Evolutionary conservation across 2,329 filamentous ascomycete species (phyloP), one percentile per base, ranked within the genome.

Genomic region (Venturia effusa): DNA sequence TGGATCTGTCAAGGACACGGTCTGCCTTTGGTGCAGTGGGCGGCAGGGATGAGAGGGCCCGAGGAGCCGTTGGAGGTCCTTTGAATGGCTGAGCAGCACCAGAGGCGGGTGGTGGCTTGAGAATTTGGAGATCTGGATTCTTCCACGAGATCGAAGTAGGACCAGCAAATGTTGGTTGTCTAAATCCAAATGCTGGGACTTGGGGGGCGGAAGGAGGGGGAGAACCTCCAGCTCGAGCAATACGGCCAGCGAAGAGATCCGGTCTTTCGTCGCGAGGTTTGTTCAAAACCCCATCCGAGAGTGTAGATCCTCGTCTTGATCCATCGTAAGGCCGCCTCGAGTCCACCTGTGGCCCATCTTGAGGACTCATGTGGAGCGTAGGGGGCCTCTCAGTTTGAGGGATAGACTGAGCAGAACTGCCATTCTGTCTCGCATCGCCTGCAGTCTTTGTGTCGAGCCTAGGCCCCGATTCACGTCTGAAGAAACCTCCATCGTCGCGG

Each of bases 171-270:
- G 37, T 34, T 40, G 63, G 57, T 24, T 48, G 34, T 51, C 51
- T 27, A 63, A 77, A 79, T 34, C 79, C 79, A 71, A 84, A 84
- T n/a, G 81, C 81, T 32, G 82, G 82, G 17, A 84, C 81, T 62
- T 78, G 75, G 19, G 79, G 79, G 32, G 81, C 80, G 66, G 81
- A 79, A 34, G 80, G 81, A 43, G 81, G 80, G 13, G 81, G 81
- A 22, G 80, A 81, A 61, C 74, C 73, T 61, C 74, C 73, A n/a
- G 76, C 73, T 63, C 78, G 77, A 59, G 76, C 75, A 45, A 74
- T 75, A 69, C 74, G 72, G 1, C 77, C 78, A 8, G 76, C 74
- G 65, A 78, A 68, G 60, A 77, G 75, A 64, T 80, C 76, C 39
- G 76, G 74, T 62, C 75, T 75, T 62, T 78, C 76, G 11, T 80